Conservation (phyloP, 148 eudicot genomes). For the Silene uniflora region DNA sequence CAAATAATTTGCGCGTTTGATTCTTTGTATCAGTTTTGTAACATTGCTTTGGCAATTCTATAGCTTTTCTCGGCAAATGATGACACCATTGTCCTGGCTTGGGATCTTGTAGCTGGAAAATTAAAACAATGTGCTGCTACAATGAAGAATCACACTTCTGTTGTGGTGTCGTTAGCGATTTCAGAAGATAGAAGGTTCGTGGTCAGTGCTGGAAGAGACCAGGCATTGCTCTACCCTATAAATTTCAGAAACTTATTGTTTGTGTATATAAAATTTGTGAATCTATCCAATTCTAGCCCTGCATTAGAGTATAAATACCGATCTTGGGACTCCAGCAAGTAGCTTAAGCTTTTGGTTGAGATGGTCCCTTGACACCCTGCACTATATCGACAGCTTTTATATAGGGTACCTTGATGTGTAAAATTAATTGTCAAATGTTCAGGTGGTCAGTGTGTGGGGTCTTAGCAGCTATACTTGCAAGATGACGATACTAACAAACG, state of each 20-base stretch:
- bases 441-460: constrained; percentile 95
- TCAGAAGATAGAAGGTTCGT: constrained; percentile 76
- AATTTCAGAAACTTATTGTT: no score
- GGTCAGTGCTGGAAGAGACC: constrained; percentile 25
- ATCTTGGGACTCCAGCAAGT: no score
- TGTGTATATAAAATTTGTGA: no score
- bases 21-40: neutral
- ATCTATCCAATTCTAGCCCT: no score
- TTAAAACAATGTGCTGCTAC: constrained; percentile 61
- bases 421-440: constrained; percentile 13
- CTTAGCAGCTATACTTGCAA: constrained; percentile 59
- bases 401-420: no score
- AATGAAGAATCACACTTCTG: constrained; percentile 77
- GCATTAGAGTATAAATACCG: no score
- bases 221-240: no score
- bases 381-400: no score
- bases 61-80: constrained; percentile 90
- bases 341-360: no score
- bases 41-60: constrained; percentile 14
- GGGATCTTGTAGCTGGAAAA: constrained; percentile 59
- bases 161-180: constrained; percentile 74
- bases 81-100: constrained; percentile 69
- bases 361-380: no score
- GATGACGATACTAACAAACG: constrained; percentile 61
- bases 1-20: neutral